Evolutionary conservation across 1,284 basidiomycete species (phyloP).

Genomic region (Volvariella surrecta): DNA sequence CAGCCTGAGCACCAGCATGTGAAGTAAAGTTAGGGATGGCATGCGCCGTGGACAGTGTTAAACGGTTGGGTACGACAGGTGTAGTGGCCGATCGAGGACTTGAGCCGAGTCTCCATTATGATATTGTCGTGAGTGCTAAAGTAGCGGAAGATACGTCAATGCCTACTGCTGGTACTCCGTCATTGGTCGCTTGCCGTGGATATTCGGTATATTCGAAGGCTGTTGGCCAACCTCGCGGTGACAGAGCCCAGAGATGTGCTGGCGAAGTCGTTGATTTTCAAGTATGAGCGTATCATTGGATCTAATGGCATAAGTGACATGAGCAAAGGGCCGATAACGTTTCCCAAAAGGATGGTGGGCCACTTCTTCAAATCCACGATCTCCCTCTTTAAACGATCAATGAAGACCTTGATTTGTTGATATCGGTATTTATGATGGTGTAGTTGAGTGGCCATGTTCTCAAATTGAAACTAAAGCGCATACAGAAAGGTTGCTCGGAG

Average conservation of each 20-base stretch:
- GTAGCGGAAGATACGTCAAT: conserved; percentile 10
- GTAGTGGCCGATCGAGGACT: conserved; percentile 46
- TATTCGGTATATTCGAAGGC: conserved; percentile 32
- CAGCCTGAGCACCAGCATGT: too few species aligned
- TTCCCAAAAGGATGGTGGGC: conserved; percentile 3
- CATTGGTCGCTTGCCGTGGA: conserved; percentile 60
- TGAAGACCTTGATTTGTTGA: conserved; percentile 39
- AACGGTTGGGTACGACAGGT: conserved; percentile 43
- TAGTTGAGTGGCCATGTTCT: conserved; percentile 59
- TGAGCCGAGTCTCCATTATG: conserved; percentile 33
- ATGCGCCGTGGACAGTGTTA: conserved; percentile 41
- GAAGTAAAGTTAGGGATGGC: too few species aligned
- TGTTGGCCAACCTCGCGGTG: conserved; percentile 15
- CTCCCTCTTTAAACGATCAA: conserved; percentile 40
- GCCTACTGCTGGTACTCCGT: conserved; percentile 36
- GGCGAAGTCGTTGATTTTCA: conserved; percentile 41
- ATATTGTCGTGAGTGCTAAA: conserved; percentile 15
- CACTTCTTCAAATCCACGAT: conserved; percentile 53
- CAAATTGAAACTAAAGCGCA: conserved; percentile 59
- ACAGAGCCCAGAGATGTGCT: conserved; percentile 14
- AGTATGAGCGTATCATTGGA: conserved; percentile 38
- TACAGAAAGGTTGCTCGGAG: too few species aligned
- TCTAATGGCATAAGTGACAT: conserved; percentile 23
- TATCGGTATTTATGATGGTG: conserved; percentile 48
- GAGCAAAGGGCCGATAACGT: conserved; percentile 7